Evolutionary conservation across 2,329 filamentous ascomycete genomes (phyloP), one percentile per base, ranked within the genome.

Genomic region (Zymoseptoria passerinii): DNA sequence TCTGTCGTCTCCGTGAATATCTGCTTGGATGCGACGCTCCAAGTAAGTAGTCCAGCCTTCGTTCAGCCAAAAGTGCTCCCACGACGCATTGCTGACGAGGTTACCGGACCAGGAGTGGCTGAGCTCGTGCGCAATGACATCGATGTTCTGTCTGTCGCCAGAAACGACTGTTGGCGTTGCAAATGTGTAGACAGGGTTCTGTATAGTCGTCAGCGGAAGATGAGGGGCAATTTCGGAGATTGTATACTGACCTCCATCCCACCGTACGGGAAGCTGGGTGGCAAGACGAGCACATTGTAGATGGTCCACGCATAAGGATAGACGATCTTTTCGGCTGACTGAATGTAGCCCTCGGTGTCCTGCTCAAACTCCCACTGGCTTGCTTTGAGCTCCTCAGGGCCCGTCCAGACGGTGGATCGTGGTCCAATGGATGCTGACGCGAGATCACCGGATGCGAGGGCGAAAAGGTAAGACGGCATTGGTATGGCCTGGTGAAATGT

Each of bases 1-100:
- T 4, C 88, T 77, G 63, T 92, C 88, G 52, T 91, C 91, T n/a
- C 69, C 69, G 67, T 96, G 91, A 50, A 95, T 79, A 19, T 79
- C 82, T 13, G 85, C 87, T 63, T 86, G 81, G 59, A 95, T 90
- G 6, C 94, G 83, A 55, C 94, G 87, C 76, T 99, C 94, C 4
- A 97, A 81, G 69, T 99, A 99, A 19, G 87, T 88, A 0, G 94
- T 97, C 94, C 92, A 97, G 29, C 92, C 92, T 69, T 87, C 84
- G 63, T 87, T 87, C 49, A 87, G 65, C 76, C 77, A 80, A 66
- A 87, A 91, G 70, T 92, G 88, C 27, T 44, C 35, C 35, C 89
- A 92, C 66, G 85, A 89, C 53, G 85, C 85, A 67, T 86, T 88
- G 8, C 84, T 87, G 1, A 92, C 88, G 48, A 92, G 76, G 67